phyloP scores from a whole-genome alignment of 1,284 basidiomycete species.

The Grifola frondosa region DNA sequence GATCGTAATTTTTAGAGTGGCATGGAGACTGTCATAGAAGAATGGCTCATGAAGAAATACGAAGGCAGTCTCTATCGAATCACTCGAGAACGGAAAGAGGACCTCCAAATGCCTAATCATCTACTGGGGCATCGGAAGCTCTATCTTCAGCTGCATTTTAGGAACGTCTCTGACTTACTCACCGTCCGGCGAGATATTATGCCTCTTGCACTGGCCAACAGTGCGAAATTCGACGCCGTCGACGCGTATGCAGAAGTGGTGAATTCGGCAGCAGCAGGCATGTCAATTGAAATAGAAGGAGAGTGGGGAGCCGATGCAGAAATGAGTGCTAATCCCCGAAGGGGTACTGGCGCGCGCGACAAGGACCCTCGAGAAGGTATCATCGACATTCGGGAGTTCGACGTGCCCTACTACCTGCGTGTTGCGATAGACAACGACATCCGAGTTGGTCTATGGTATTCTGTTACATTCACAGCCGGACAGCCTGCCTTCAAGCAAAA shows the following conservation, averaged over 20 bases:
- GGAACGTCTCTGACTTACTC: conserved; percentile 91
- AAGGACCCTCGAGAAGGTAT: conserved; percentile 88
- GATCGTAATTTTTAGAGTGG: conserved; percentile 56
- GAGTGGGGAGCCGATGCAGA: conserved; percentile 59
- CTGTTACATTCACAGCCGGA: conserved; percentile 81
- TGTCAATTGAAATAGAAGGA: conserved; percentile 70
- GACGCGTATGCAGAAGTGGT: conserved; percentile 99
- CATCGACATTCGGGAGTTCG: conserved; percentile 94
- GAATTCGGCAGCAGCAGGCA: conserved; percentile 58
- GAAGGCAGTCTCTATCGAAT: conserved; percentile 85
- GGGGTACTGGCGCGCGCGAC: conserved; percentile 46
- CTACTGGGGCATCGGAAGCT: conserved; percentile 88
- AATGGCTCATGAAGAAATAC: conserved; percentile 94
- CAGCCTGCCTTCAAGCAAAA: conserved; percentile 77
- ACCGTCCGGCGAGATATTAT: conserved; percentile 85
- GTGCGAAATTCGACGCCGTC: conserved; percentile 92
- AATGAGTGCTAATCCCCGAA: conserved; percentile 29
- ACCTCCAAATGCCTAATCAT: conserved; percentile 95
- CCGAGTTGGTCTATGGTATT: conserved; percentile 97
- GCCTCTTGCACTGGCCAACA: conserved; percentile 87
- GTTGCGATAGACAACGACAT: conserved; percentile 99
- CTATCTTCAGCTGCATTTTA: conserved; percentile 88
- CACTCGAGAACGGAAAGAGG: conserved; percentile 85
- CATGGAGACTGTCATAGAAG: conserved; percentile 89
- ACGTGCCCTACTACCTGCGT: conserved; percentile 96